Base-by-base conservation (phyloP, 2,329 filamentous ascomycete genomes). In the Fusarium lyarnte region DNA sequence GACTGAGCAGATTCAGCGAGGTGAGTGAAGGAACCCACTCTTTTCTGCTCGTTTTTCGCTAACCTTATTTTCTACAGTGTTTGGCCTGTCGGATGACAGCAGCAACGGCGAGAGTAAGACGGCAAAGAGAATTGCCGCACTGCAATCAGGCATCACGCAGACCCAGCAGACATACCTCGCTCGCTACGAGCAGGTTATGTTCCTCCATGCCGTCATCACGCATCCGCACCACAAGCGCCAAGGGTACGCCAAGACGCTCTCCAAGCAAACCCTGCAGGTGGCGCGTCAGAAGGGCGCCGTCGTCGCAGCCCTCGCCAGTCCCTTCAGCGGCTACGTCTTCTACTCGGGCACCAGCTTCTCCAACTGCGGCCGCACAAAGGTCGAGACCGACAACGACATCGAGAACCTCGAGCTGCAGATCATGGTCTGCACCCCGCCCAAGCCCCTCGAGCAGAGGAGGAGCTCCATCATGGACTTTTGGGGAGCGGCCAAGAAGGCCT, bases 141-240 rank as follows among this genome's bases (percentile, higher is more conserved):
- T 73, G 16, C 66, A 73, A 29, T 58, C 52, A 31, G 70, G 68
- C 54, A 73, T 73, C 17, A 58, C 58, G 35, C 47, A 73, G 31
- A 71, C 66, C 12, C 70, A 73, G 63, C 70, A 73, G 41, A 73
- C 67, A 5, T 74, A 74, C 47, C 70, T 73, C 25, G 57, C 45
- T 36, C 66, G 58, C 29, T 42, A 73, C 38, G 58, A 53, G 23
- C 57, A 74, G 27, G n/a, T 73, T 36, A 64, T 73, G 51, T 73
- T 73, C 43, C 62, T 73, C 41, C 70, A 73, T 72, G 70, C 70
- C 70, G 70, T 73, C 70, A 74, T 73, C 63, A 73, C 70, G 41
- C 70, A 73, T 55, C 70, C 70, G 19, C 70, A 73, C 58, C 67
- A 65, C 62, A 73, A 68, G 43, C 70, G 63, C 39, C 70, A 73